These are phyloP conservation scores for Acmispon strigosus DNA, from an alignment of 306 rosid genomes.

Conservation along the genomic window DNA sequence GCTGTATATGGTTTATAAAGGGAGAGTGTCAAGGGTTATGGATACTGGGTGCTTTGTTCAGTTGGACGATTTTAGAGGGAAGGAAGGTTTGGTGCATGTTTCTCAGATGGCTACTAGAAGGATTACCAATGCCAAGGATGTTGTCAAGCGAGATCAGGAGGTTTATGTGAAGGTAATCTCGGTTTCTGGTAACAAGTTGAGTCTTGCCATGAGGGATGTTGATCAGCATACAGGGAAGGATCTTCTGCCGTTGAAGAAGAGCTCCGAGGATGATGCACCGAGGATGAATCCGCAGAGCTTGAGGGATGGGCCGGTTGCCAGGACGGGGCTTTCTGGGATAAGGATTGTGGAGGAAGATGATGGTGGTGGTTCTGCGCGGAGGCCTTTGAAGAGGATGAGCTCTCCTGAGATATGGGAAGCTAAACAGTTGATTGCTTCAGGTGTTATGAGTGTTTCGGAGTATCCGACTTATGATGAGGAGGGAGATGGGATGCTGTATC, in stretches of 20 bases:
- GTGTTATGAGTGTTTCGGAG: slow-evolving; percentile 62
- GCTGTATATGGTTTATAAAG: slow-evolving; percentile 65
- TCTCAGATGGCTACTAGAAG: slow-evolving; percentile 79
- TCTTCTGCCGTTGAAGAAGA: slow-evolving; percentile 72
- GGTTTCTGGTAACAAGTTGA: slow-evolving; percentile 72
- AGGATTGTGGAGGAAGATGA: slow-evolving; percentile 71
- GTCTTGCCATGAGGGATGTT: slow-evolving; percentile 84
- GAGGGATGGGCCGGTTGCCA: slow-evolving; percentile 54
- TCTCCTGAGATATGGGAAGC: slow-evolving; percentile 92
- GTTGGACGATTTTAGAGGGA: slow-evolving; percentile 63
- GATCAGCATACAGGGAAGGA: slow-evolving; percentile 76
- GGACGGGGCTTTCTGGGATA: slow-evolving; percentile 84
- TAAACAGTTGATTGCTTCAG: slow-evolving; percentile 84
- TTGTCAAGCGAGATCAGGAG: slow-evolving; percentile 75
- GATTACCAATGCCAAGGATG: slow-evolving; percentile 72
- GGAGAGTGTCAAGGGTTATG: slow-evolving; percentile 76
- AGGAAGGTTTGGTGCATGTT: slow-evolving; percentile 84
- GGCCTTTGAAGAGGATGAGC: slow-evolving; percentile 90
- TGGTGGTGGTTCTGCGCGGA: slow-evolving; percentile 39
- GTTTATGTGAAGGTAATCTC: slow-evolving; percentile 79
- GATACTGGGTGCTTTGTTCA: slow-evolving; percentile 86
- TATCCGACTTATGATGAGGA: slow-evolving; percentile 78
- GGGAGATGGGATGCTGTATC: slow-evolving; percentile 70
- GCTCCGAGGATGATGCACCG: slow-evolving; percentile 39
- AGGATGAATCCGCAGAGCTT: slow-evolving; percentile 56